A percentile compares a stretch with the other conserved stretches of the same genome.
These are phyloP conservation scores for Rhynchospora breviuscula DNA, from an alignment of 176 grass and related monocot genomes.

Conservation along the genomic window DNA sequence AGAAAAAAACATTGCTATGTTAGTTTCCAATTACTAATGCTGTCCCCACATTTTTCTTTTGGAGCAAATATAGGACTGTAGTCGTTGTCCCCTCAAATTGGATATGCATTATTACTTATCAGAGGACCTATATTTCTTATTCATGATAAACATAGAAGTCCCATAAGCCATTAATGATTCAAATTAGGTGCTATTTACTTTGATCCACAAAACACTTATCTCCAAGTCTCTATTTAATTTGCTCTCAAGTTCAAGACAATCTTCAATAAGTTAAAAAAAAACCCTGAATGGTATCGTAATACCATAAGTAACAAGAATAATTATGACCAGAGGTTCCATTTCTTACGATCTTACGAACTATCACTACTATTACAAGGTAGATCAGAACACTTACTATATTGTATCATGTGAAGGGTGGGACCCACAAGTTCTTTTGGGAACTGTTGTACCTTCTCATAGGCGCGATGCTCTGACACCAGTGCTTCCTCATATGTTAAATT, in stretches of 20 bases:
- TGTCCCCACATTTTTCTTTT: too few species aligned
- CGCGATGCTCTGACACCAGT: constrained; percentile 61
- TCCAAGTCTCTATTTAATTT: neutral
- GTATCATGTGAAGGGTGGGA: constrained; percentile 67
- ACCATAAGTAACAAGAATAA: constrained; percentile 1
- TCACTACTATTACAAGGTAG: constrained; percentile 14
- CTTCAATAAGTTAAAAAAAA: neutral
- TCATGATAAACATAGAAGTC: neutral
- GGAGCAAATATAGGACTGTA: too few species aligned
- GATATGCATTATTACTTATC: neutral
- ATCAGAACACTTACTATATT: constrained; percentile 56
- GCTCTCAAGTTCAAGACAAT: neutral
- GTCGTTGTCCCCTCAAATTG: neutral
- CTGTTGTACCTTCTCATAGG: constrained; percentile 69
- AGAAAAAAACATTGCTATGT: constrained; percentile 12
- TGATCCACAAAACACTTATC: neutral
- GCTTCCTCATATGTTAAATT: constrained; percentile 93
- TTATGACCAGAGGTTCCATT: neutral
- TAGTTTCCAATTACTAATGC: neutral
- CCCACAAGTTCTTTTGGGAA: constrained; percentile 55
- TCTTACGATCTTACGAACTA: constrained; percentile 4
- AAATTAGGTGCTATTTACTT: neutral
- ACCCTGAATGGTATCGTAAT: neutral
- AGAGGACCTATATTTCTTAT: neutral
- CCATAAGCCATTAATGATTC: neutral